Conservation (phyloP, 352 stramenopile genomes). For the Plasmopara muralis region DNA sequence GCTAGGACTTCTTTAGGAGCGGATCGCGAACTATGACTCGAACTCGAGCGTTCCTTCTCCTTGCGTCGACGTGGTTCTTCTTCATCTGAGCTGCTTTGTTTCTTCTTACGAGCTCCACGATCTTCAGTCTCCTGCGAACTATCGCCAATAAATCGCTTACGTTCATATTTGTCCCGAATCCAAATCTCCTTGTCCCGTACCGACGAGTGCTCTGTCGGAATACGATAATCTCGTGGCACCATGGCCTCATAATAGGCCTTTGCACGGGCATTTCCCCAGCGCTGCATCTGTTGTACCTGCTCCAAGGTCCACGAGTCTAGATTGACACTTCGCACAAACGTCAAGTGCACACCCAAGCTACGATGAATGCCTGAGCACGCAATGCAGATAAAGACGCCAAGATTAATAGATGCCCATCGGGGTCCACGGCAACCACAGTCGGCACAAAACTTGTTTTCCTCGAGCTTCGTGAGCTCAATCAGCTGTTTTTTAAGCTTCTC, state of each 20-base stretch:
- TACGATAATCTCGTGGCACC: constrained; percentile 66
- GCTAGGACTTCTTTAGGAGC: constrained; percentile 32
- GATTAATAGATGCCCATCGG: constrained; percentile 91
- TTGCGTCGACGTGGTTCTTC: constrained; percentile 27
- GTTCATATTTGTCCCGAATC: constrained; percentile 89
- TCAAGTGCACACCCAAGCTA: constrained; percentile 90
- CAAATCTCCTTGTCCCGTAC: constrained; percentile 87
- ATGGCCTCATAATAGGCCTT: constrained; percentile 89
- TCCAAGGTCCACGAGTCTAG: constrained; percentile 91
- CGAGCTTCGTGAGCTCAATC: constrained; percentile 85
- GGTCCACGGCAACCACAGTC: constrained; percentile 84
- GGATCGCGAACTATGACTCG: constrained; percentile 29
- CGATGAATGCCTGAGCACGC: constrained; percentile 91
- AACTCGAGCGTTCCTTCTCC: constrained; percentile 13
- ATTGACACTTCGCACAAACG: constrained; percentile 89
- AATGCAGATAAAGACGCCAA: constrained; percentile 94
- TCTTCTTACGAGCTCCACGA: constrained; percentile 28
- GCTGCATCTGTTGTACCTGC: constrained; percentile 88
- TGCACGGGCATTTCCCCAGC: constrained; percentile 83
- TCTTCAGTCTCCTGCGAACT: constrained; percentile 11
- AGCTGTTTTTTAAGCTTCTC: constrained; percentile 85
- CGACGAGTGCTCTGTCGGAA: constrained; percentile 69
- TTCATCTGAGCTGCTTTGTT: constrained; percentile 38
- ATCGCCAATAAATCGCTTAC: constrained; percentile 68
- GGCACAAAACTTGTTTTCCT: constrained; percentile 88